phyloP scores from a whole-genome alignment of 257 asterid genomes.

The Ophiorrhiza pumila region DNA sequence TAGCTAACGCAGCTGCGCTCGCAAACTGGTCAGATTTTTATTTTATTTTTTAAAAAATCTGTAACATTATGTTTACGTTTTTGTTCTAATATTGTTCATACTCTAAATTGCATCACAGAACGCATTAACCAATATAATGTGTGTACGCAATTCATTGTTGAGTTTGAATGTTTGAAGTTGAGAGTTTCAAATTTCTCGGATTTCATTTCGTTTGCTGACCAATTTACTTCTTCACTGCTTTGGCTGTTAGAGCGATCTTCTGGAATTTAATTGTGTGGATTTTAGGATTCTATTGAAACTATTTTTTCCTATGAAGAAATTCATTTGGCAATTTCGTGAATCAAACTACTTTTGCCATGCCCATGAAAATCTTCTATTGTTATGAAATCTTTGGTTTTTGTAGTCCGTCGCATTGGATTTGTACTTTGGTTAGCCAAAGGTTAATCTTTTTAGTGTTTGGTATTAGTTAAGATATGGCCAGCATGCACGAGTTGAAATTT shows the following conservation, averaged over 20 bases:
- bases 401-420: background rate
- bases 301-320: background rate
- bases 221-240: background rate
- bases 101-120: too few species aligned
- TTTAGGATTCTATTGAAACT: background rate
- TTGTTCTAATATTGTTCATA: background rate
- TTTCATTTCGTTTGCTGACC: background rate
- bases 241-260: background rate
- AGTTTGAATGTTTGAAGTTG: background rate
- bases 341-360: background rate
- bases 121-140: background rate
- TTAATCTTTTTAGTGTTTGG: background rate
- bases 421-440: background rate
- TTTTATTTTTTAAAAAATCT: too few species aligned
- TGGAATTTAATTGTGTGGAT: background rate
- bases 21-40: background rate
- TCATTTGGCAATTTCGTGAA: background rate
- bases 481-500: background rate
- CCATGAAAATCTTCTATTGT: background rate
- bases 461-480: background rate
- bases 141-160: background rate
- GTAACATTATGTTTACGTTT: background rate
- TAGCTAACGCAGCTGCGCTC: slow-evolving; percentile 14
- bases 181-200: background rate
- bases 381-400: background rate